Conservation (phyloP, 2,329 filamentous ascomycete species). For the Alternaria ventricosa region DNA sequence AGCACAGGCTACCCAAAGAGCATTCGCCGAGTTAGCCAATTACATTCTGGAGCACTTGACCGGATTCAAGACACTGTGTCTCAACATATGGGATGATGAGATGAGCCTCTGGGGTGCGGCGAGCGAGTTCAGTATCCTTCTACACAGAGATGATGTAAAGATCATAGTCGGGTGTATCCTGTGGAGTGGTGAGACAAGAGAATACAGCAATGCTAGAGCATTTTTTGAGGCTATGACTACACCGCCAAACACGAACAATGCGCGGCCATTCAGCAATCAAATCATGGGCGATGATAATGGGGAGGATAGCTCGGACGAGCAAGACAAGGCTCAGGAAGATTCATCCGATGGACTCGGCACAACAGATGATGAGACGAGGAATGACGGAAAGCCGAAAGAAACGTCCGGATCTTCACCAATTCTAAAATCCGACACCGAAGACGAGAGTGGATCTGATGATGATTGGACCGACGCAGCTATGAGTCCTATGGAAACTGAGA, state of each 20-base stretch:
- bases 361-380: neutral
- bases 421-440: neutral
- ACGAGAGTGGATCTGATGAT: neutral
- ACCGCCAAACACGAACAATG: neutral
- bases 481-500: slow-evolving; percentile 9
- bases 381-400: neutral
- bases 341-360: neutral
- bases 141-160: slow-evolving; percentile 11
- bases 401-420: neutral
- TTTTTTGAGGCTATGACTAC: slow-evolving; percentile 11
- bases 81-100: slow-evolving; percentile 26
- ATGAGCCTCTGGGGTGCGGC: slow-evolving; percentile 4
- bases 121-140: slow-evolving; percentile 17
- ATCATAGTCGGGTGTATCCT: slow-evolving; percentile 14
- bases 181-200: slow-evolving; percentile 1
- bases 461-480: slow-evolving; percentile 16
- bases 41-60: slow-evolving; percentile 24
- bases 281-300: neutral
- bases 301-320: neutral
- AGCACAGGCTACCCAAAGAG: slow-evolving; percentile 6
- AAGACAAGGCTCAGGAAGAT: neutral
- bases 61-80: slow-evolving; percentile 19
- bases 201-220: slow-evolving; percentile 1
- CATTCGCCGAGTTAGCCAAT: slow-evolving; percentile 26
- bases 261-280: neutral